Evolutionary conservation across 345 rosid species (phyloP).

Genomic region (Jatropha curcas): DNA sequence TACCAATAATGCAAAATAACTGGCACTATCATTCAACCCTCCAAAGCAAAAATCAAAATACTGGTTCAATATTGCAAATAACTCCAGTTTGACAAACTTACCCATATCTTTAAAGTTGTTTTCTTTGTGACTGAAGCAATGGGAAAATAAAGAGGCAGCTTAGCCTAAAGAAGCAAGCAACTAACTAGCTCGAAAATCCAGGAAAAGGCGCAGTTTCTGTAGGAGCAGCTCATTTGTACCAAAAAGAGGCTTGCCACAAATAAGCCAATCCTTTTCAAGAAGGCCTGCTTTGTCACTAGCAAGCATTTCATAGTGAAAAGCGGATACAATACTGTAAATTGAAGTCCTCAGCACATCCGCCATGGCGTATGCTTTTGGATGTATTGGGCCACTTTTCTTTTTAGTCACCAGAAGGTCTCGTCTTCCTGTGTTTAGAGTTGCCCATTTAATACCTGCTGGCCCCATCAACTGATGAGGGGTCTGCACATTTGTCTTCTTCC

Average conservation of each 20-base stretch:
- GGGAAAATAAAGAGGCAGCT: background rate
- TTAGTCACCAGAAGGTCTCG: slow-evolving; percentile 53
- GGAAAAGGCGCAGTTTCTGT: slow-evolving; percentile 74
- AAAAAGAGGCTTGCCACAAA: slow-evolving; percentile 48
- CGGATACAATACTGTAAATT: slow-evolving; percentile 59
- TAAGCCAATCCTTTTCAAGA: slow-evolving; percentile 83
- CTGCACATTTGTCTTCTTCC: slow-evolving; percentile 74
- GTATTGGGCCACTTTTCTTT: slow-evolving; percentile 47
- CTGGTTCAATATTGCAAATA: background rate
- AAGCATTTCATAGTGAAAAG: slow-evolving; percentile 78
- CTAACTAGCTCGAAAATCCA: slow-evolving; percentile 68
- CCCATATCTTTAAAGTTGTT: background rate
- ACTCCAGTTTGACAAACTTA: background rate
- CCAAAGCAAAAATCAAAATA: slow-evolving; percentile 11
- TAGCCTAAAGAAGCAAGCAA: background rate
- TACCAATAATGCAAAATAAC: background rate
- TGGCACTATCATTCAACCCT: slow-evolving; percentile 1
- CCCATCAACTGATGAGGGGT: slow-evolving; percentile 64
- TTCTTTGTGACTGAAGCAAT: background rate
- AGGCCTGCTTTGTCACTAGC: slow-evolving; percentile 55
- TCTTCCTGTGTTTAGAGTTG: slow-evolving; percentile 52
- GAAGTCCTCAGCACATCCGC: slow-evolving; percentile 79
- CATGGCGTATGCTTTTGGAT: slow-evolving; percentile 66
- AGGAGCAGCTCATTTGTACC: slow-evolving; percentile 65
- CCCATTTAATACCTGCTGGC: slow-evolving; percentile 70